Evolutionary conservation across 2,329 filamentous ascomycete species (phyloP), one percentile per base, ranked within the genome.

Genomic region (Mollisia scopiformis): DNA sequence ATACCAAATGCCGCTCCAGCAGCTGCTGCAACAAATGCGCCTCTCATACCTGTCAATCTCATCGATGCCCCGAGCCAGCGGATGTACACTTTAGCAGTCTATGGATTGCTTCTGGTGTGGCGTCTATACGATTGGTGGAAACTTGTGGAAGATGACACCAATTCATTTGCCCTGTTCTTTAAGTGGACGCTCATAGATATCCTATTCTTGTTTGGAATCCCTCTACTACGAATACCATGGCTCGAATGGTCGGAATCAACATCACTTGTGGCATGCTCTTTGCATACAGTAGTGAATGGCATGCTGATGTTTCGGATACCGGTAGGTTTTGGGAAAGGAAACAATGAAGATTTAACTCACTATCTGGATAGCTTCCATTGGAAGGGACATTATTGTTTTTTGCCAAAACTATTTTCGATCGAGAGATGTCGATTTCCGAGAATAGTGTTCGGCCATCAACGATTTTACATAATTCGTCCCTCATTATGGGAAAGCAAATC

Each of bases 401-500:
- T 52, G 82, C 88, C 65, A 95, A 92, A 77, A 81, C 96, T 65
- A 83, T 97, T 54, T 98, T 95, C 78, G 93, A 98, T 74, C 89
- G 92, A 71, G 95, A 99, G 77, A 79, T 97, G 62, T 92, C 94
- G 55, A 90, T 99, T 67, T 95, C 92, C n/a, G 96, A 97, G 75
- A 88, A 90, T 67, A 92, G 88, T 72, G 94, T 99, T 73, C 96
- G 96, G 73, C 87, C 93, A 16, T 90, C 89, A 28, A 88, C 85
- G 64, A 93, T 99, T 65, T 81, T 97, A 63, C 92, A 97, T 74
- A 97, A 98, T 74, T 86, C 92, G 31, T 97, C 93, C 23, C 84
- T 98, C 71, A 98, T 99, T 66, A 84, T 97, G 78, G 95, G 95
- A 72, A 95, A 93, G 75, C 93, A 98, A 78, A 96, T 97, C 69